These are phyloP conservation scores for Cladosporium colombiae DNA, from an alignment of 2,329 filamentous ascomycete genomes.

Conservation along the genomic window DNA sequence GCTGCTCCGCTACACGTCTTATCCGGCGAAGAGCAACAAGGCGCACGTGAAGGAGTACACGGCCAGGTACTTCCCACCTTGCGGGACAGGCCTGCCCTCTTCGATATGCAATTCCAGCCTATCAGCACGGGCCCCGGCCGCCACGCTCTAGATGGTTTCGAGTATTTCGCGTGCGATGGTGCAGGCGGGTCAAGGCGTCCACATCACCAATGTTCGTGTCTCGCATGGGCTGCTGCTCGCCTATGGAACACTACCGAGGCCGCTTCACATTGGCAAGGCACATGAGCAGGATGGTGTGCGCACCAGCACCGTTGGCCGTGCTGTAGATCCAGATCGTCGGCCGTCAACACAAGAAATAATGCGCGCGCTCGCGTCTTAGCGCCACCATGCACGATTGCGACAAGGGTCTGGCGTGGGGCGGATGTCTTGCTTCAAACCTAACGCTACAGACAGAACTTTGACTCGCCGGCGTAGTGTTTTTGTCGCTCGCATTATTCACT, in stretches of 20 bases:
- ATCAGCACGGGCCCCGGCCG: constrained; percentile 13
- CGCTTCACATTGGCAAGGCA: not conserved
- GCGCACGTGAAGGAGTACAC: constrained; percentile 13
- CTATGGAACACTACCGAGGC: not conserved
- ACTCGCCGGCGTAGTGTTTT: not conserved
- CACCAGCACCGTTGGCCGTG: not conserved
- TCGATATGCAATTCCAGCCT: constrained; percentile 17
- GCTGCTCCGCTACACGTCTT: constrained; percentile 2
- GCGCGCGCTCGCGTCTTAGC: constrained; percentile 6
- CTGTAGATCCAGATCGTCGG: not conserved
- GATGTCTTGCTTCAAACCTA: constrained; percentile 6
- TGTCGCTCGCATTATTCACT: constrained; percentile 4
- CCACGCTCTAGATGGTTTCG: not conserved
- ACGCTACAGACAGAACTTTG: constrained; percentile 5
- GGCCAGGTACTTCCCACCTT: not conserved
- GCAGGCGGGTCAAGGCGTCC: not conserved
- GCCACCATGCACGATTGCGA: constrained; percentile 7
- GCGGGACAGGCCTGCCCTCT: constrained; percentile 16
- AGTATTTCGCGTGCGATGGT: not conserved
- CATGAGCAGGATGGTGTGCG: not conserved
- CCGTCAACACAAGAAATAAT: constrained; percentile 6
- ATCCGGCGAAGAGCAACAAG: not conserved
- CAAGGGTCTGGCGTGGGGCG: constrained; percentile 8
- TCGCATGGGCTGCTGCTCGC: not conserved
- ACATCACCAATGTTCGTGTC: not conserved